Evolutionary conservation across 164 flowering plant species (phyloP).

Genomic region (Pachysandra terminalis): DNA sequence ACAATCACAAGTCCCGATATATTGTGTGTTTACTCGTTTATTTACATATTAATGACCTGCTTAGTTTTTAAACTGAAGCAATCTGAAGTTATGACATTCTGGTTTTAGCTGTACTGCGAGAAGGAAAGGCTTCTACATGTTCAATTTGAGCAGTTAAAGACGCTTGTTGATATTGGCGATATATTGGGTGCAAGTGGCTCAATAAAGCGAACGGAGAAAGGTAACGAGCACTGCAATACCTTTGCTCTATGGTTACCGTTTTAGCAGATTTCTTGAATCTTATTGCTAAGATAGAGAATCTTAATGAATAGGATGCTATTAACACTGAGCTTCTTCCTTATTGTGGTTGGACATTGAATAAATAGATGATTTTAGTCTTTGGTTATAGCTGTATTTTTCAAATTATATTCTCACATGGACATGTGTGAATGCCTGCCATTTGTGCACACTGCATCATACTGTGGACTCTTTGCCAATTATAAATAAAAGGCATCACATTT

Average conservation of each 20-base stretch:
- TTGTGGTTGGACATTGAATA: neutral
- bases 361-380: neutral
- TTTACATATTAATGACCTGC: too few relatives aligned
- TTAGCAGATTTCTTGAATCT: neutral
- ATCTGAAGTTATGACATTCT: conserved; percentile 11
- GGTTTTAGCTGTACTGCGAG: conserved; percentile 82
- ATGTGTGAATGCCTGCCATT: neutral
- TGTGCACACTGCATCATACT: too few relatives aligned
- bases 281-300: neutral
- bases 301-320: neutral
- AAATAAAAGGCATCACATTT: neutral
- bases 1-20: neutral
- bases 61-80: neutral
- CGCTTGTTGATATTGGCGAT: conserved; percentile 85
- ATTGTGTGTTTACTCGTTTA: neutral
- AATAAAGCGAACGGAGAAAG: conserved; percentile 91
- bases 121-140: conserved; percentile 69
- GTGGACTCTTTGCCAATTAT: neutral
- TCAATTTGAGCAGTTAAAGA: conserved; percentile 78
- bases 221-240: conserved; percentile 23
- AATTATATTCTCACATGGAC: neutral
- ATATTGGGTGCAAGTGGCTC: conserved; percentile 81
- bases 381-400: neutral
- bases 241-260: neutral
- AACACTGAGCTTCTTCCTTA: neutral